Evolutionary conservation across 1,139 yeast genomes (phyloP).

Genomic region (Yamadazyma oceani): DNA sequence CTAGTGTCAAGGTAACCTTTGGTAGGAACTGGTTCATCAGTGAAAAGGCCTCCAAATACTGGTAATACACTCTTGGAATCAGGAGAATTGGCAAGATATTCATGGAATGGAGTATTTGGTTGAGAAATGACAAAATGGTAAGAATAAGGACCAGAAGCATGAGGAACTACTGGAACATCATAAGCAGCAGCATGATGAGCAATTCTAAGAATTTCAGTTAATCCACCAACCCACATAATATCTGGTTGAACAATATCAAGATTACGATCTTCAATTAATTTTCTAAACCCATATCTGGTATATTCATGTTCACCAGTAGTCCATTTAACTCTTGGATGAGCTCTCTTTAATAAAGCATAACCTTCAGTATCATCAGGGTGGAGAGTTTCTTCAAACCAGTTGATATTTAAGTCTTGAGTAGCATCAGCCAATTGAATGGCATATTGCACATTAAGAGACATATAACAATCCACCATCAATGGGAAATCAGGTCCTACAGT

Average conservation of each 20-base stretch:
- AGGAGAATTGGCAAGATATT: conserved; percentile 50
- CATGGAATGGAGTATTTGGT: conserved; percentile 51
- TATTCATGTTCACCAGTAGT: conserved; percentile 55
- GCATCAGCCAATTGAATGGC: conserved; percentile 46
- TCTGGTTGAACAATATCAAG: conserved; percentile 51
- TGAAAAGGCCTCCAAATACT: conserved; percentile 45
- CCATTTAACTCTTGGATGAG: conserved; percentile 46
- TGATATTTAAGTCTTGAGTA: conserved; percentile 43
- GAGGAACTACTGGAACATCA: conserved; percentile 52
- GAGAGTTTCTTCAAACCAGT: conserved; percentile 52
- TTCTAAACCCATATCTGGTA: conserved; percentile 49
- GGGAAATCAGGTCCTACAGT: conserved; percentile 51
- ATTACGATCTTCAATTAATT: conserved; percentile 47
- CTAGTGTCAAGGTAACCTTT: conserved; percentile 39
- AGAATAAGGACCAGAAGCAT: conserved; percentile 51
- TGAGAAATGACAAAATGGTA: conserved; percentile 50
- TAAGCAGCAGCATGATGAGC: conserved; percentile 52
- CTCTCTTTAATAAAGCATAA: conserved; percentile 42
- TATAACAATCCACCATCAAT: conserved; percentile 51
- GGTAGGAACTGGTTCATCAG: conserved; percentile 47
- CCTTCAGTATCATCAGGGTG: conserved; percentile 53
- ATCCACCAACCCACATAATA: conserved; percentile 55
- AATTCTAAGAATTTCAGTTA: conserved; percentile 46
- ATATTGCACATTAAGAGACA: conserved; percentile 48
- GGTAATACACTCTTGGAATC: conserved; percentile 46